Evolutionary conservation across 2,329 filamentous ascomycete genomes (phyloP), one percentile per base, ranked within the genome.

Genomic region (Aspergillus carbonarius): DNA sequence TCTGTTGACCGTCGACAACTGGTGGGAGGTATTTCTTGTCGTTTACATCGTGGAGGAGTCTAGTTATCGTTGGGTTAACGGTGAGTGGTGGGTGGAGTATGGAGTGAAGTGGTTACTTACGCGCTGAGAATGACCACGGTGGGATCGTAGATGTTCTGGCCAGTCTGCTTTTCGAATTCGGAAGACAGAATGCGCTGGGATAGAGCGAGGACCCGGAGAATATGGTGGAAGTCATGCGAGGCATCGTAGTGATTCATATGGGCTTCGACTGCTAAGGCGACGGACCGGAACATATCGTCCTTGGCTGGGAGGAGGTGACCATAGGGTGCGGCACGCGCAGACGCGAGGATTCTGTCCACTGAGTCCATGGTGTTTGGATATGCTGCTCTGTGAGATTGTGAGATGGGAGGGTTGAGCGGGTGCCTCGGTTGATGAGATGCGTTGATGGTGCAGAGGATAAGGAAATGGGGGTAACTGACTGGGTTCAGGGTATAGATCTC

Each of bases 191-290:
- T 63, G 2, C 35, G 37, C 7, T 52, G 18, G 6, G 61, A 60
- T 15, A 63, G 53, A 10, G 54, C 35, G 4, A 57, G 49, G 15
- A 63, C 61, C 18, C 61, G 61, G 12, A 56, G 53, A 34, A 63
- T 59, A 25, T 63, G 61, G 1, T 48, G 30, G 13, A 59, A 57
- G 47, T 63, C 60, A 50, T 63, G 61, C 13, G 59, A 61, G 25
- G 61, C 58, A 30, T 63, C 61, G 40, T 61, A 54, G n/a, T 56
- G 12, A n/a, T 48, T 59, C 61, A 63, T 63, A 46, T 59, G 60
- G 13, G 58, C n/a, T 12, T 32, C 44, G 13, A 63, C 61, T 9
- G 30, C 32, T 13, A 27, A 32, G 27, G 53, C 53, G n/a, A 55
- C 42, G 20, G 30, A 48, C 13, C 25, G 25, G n/a, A 55, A 55